Evolutionary conservation across 257 asterid species (phyloP), one percentile per base, ranked within the genome.

Genomic region (Coffea canephora): DNA sequence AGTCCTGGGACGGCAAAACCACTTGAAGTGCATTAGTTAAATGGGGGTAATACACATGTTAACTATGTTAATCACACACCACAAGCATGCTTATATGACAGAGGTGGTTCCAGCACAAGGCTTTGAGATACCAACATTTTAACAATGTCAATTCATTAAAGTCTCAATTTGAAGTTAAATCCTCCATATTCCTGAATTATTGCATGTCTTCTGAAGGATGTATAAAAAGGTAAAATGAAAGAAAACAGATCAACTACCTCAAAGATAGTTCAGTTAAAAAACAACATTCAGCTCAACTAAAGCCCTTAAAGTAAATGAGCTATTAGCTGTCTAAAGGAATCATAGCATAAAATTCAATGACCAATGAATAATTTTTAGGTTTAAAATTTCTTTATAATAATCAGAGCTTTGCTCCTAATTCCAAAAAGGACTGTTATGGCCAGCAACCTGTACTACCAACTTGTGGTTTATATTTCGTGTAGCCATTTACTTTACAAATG

Each of bases 391-490:
- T 59, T 59, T 14, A 59, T 59, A 59, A 4, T 11, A 59, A 27
- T 59, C 31, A 23, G 31, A 16, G 31, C 13, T 23, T 59, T 23
- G 31, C 57, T 39, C 11, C 31, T 69, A 0, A 41, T 43, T 77
- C 74, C 74, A n/a, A 8, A 67, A 67, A 49, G 50, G 8, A 59
- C 62, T 46, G 67, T 45, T 36, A 61, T 41, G 4, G 8, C 41
- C 39, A 77, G 66, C 43, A 59, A 43, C 74, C 19, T 49, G 69
- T 65, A 36, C 65, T 65, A 41, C 64, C 70, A 76, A 48, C 48
- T 50, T 46, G 18, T 36, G 64, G 64, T 54, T 54, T 46, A 74
- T 34, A 15, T 16, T 52, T 2, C 64, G 14, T 52, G 3, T 15
- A 50, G 57, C 48, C 21, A 62, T 43, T 34, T 43, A 31, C 4